These are phyloP conservation scores for Clavispora vitiphila DNA, from an alignment of 805 yeast species.

Conservation along the genomic window DNA sequence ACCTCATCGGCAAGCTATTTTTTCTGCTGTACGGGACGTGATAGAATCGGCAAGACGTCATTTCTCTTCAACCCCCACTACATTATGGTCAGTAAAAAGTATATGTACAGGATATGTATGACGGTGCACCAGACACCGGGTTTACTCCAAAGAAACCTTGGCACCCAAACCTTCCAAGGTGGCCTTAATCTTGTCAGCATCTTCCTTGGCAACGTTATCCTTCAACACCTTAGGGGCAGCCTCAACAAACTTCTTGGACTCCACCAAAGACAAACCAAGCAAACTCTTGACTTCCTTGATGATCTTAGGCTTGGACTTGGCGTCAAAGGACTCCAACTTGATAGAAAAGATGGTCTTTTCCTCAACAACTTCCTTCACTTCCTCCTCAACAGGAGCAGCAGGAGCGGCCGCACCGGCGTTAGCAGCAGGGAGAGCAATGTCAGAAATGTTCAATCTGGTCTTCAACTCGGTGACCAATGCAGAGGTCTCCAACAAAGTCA, in stretches of 20 bases:
- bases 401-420: slow-evolving; percentile 55
- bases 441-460: slow-evolving; percentile 85
- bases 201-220: slow-evolving; percentile 95
- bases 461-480: slow-evolving; percentile 74
- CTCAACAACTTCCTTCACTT: slow-evolving; percentile 70
- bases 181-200: slow-evolving; percentile 92
- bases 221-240: slow-evolving; percentile 93
- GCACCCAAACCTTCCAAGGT: slow-evolving; percentile 95
- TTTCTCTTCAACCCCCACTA: background rate
- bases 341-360: slow-evolving; percentile 90
- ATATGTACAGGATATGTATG: slow-evolving; percentile 19
- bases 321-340: slow-evolving; percentile 89
- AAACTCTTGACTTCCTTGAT: slow-evolving; percentile 94
- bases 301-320: slow-evolving; percentile 94
- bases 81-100: slow-evolving; percentile 1
- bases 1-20: too few relatives aligned
- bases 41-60: too few relatives aligned
- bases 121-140: slow-evolving; percentile 9
- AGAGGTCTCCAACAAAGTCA: slow-evolving; percentile 93
- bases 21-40: too few relatives aligned
- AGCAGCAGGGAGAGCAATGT: slow-evolving; percentile 71
- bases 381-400: slow-evolving; percentile 68
- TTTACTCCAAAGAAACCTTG: slow-evolving; percentile 79
- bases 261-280: slow-evolving; percentile 89
- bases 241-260: slow-evolving; percentile 96